Conservation (phyloP, 345 rosid genomes). For the Noccaea bulbosa region DNA sequence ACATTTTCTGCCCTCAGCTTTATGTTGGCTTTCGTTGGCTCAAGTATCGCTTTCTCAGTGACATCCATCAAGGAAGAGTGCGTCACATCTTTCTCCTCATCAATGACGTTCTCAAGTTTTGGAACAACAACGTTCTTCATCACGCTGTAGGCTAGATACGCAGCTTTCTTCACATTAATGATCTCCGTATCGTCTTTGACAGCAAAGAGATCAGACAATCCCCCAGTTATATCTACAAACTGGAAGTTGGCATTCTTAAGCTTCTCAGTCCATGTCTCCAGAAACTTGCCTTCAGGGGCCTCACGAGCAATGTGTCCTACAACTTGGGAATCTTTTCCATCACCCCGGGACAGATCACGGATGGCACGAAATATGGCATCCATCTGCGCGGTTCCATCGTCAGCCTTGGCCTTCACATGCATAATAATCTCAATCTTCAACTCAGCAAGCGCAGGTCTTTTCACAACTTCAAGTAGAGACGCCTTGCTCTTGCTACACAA, state of each 20-base stretch:
- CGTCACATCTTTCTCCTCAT: constrained; percentile 83
- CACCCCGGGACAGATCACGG: constrained; percentile 50
- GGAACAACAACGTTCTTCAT: constrained; percentile 90
- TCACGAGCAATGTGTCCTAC: constrained; percentile 81
- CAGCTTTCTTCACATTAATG: constrained; percentile 82
- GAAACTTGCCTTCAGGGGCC: constrained; percentile 81
- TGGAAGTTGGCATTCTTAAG: constrained; percentile 58
- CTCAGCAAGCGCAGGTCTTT: constrained; percentile 62
- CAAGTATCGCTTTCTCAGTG: constrained; percentile 82
- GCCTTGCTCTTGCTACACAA: constrained; percentile 82
- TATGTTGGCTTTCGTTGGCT: constrained; percentile 78
- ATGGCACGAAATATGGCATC: constrained; percentile 67
- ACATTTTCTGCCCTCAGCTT: constrained; percentile 90
- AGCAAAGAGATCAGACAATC: constrained; percentile 84
- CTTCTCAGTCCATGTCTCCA: constrained; percentile 80
- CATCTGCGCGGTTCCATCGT: constrained; percentile 72
- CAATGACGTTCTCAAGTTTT: constrained; percentile 83
- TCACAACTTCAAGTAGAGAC: constrained; percentile 71
- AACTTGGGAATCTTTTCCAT: constrained; percentile 50
- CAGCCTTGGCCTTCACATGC: constrained; percentile 72
- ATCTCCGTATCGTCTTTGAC: constrained; percentile 76
- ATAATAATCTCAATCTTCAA: constrained; percentile 65
- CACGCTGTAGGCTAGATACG: constrained; percentile 69
- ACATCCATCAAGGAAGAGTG: constrained; percentile 91
- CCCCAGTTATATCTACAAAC: constrained; percentile 72